Percentiles rank a stretch among this genome's conserved stretches.
Conservation (phyloP, 139 green algal genomes). For the Micromonas pusilla region DNA sequence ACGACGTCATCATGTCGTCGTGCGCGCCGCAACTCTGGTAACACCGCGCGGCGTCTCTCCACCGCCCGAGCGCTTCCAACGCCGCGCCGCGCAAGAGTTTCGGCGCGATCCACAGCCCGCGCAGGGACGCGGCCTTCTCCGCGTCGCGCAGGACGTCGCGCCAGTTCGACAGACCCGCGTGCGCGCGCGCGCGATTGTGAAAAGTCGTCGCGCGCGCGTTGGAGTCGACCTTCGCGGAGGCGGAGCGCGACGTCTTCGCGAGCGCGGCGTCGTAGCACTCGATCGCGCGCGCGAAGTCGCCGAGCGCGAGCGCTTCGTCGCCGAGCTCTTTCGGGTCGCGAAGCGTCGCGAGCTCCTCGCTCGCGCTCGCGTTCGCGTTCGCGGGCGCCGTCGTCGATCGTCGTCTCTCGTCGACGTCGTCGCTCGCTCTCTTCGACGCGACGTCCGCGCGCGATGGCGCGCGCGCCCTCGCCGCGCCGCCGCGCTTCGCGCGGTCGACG, state of each 20-base stretch:
- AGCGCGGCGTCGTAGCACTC: conserved; percentile 29
- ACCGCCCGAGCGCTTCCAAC: not conserved
- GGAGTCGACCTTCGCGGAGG: conserved; percentile 27
- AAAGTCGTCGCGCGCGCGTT: too few relatives aligned
- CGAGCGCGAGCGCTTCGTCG: conserved; percentile 21
- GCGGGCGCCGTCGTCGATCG: too few relatives aligned
- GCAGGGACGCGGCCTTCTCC: not conserved
- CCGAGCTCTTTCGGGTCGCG: conserved; percentile 27
- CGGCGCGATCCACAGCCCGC: not conserved
- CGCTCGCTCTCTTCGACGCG: not conserved
- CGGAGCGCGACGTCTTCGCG: conserved; percentile 16
- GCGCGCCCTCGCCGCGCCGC: not conserved
- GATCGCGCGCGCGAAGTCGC: conserved; percentile 29
- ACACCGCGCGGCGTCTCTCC: not conserved
- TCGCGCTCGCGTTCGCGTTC: too few relatives aligned
- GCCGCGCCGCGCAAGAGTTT: not conserved
- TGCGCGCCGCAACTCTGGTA: too few relatives aligned
- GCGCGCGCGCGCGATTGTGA: not conserved
- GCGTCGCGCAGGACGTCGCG: not conserved
- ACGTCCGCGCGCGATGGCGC: not conserved
- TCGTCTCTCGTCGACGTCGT: not conserved
- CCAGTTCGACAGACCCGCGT: not conserved
- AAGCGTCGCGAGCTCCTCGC: conserved; percentile 7
- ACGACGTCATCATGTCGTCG: too few relatives aligned
- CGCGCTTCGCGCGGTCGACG: too few relatives aligned